Conservation (phyloP, 805 yeast genomes). For the Lipomyces chichibuensis region DNA sequence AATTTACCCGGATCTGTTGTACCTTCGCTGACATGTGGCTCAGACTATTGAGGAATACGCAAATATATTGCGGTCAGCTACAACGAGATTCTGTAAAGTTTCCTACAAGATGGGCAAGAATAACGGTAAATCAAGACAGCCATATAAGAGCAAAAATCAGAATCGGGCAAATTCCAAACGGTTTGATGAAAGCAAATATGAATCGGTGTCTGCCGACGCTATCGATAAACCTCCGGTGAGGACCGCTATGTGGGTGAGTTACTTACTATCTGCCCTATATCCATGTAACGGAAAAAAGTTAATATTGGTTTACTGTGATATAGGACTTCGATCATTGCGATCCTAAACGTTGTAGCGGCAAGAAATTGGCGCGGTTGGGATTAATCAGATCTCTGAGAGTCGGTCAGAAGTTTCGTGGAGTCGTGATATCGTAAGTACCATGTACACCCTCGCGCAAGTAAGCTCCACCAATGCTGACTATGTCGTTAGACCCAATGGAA, state of each 20-base stretch:
- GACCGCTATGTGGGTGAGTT: constrained; percentile 79
- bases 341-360: constrained; percentile 96
- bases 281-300: neutral
- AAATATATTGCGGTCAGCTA: neutral
- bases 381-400: constrained; percentile 74
- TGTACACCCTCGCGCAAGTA: neutral
- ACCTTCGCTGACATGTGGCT: too few relatives aligned
- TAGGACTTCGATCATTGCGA: constrained; percentile 97
- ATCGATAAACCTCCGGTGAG: constrained; percentile 50
- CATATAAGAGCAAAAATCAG: neutral
- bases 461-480: neutral
- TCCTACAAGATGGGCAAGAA: neutral
- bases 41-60: too few relatives aligned
- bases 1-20: neutral
- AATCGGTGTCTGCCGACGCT: neutral
- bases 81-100: neutral
- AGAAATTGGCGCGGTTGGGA: constrained; percentile 87
- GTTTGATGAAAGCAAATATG: neutral
- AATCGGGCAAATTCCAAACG: neutral
- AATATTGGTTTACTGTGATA: neutral
- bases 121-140: neutral
- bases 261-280: too few relatives aligned
- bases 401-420: constrained; percentile 92
- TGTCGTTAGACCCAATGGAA: constrained; percentile 69
- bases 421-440: constrained; percentile 65